Evolutionary conservation across 768 basidiomycete species (phyloP), one percentile per base, ranked within the genome.

Genomic region (Podaxis sp.): DNA sequence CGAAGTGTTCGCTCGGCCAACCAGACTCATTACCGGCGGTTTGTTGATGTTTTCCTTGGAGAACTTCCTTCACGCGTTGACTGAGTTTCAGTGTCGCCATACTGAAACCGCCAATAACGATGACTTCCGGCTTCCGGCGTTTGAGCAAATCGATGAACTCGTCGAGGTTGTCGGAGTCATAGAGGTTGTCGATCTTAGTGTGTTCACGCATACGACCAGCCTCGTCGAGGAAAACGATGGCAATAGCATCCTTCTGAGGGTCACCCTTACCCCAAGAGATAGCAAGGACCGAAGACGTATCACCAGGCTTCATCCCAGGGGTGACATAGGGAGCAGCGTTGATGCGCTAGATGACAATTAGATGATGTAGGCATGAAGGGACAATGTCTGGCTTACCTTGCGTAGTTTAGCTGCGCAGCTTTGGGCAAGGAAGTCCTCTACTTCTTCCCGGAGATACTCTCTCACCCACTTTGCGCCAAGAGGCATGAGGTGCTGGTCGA

Each of bases 241-340:
- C 84, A 59, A 98, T 90, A 6, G 89, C 88, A 73, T 99, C 96
- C 69, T 91, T 91, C 69, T 90, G 87, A 41, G 94, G 93, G 68
- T 97, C 95, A 40, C 97, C 97, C 75, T 92, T 90, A 40, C 97
- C 97, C 88, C 94, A 95, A 6, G 96, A 96, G 61, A 96, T 74
- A 2, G 96, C 93, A 46, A 99, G 82, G 22, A 99, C 94, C 22
- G 89, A 82, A 52, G 88, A 82, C 53, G 95, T 75, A 70, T 93
- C 86, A 12, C 92, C 95, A 57, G 81, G 76, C 60, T 85, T 87
- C 77, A 91, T 85, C 6, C 83, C 82, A 0, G 79, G 74, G 4
- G 84, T 84, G 26, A 76, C 71, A 68, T 85, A 95, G 1, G 96
- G 92, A 5, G 89, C 90, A 8, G 90, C 86, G 70, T 96, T 89